Base-by-base conservation (phyloP, 73 alveolate genomes). In the Tetrahymena borealis region DNA sequence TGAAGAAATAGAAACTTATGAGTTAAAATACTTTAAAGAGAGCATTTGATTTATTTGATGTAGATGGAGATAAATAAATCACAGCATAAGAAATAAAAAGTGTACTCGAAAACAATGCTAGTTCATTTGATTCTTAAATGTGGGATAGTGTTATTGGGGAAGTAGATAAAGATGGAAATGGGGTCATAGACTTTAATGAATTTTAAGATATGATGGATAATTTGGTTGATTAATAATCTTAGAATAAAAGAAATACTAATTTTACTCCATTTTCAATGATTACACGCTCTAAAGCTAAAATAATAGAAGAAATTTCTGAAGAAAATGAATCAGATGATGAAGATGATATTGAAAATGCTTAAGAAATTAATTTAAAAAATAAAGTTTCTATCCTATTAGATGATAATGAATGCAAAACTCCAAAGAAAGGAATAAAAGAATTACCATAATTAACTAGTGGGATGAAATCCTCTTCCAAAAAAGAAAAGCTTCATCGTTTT, bases 81-180 rank as follows among this genome's bases (percentile, higher is more conserved):
- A 60, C 85, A 60, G 85, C 85, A 10, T 24, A 60, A 20, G 85
- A 60, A 20, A 60, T 60, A 2, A 60, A 60, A 60, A n/a, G 37
- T 3, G 85, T 60, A 9, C 35, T 60, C 1, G 20, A 60, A 60
- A 35, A 60, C 9, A 60, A 60, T 60, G 85, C 85, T 8, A 60
- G 28, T 60, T 60, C 85, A 60, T 60, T 60, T 60, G 85, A 60
- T 60, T 15, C 85, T 0, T 32, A 60, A n/a, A 60, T 60, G 28
- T 60, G 85, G 85, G 85, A 60, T 24, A 91, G 94, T 78, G 96
- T 96, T 94, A 96, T 96, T 94, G 78, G 94, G 33, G 99, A 96
- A 41, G 97, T 96, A 35, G 99, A 96, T 93, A 95, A 94, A 91
- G 96, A 95, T 31, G 97, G 97, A 38, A 93, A 92, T 40, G 98